A percentile compares a stretch with the other conserved stretches of the same genome.
Conservation (phyloP, 805 yeast genomes). For the Barnettozyma vustinii region DNA sequence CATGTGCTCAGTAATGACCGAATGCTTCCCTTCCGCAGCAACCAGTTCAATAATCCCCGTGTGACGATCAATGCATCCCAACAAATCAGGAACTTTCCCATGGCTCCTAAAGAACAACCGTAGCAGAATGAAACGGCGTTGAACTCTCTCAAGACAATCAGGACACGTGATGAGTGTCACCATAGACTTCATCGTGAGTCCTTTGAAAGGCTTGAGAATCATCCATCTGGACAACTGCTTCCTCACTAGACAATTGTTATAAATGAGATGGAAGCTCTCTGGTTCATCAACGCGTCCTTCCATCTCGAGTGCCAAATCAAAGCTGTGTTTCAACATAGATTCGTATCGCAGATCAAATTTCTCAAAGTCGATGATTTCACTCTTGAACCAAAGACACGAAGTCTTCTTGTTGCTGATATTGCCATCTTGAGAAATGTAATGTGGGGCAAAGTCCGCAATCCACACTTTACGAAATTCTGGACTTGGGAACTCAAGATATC, state of each 20-base stretch:
- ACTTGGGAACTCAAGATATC: slow-evolving; percentile 5
- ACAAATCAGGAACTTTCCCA: slow-evolving; percentile 9
- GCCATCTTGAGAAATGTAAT: neutral
- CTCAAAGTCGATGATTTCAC: slow-evolving; percentile 20
- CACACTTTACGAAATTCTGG: neutral
- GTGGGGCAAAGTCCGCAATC: neutral
- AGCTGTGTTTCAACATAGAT: slow-evolving; percentile 3
- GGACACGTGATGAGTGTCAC: slow-evolving; percentile 13
- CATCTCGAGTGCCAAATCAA: neutral
- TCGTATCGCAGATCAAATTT: slow-evolving; percentile 14
- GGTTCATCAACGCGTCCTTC: neutral
- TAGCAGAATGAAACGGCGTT: slow-evolving; percentile 12
- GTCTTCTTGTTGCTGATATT: neutral
- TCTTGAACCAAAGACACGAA: slow-evolving; percentile 7
- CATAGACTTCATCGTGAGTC: slow-evolving; percentile 4
- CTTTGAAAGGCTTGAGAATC: slow-evolving; percentile 17
- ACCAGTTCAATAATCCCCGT: slow-evolving; percentile 15
- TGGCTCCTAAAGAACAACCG: slow-evolving; percentile 10
- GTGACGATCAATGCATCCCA: slow-evolving; percentile 15
- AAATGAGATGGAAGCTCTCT: slow-evolving; percentile 6
- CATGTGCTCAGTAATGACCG: slow-evolving; percentile 3
- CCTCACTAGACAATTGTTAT: slow-evolving; percentile 10
- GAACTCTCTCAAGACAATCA: slow-evolving; percentile 14
- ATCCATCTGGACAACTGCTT: slow-evolving; percentile 21
- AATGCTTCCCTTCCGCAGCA: slow-evolving; percentile 9